Conservation (phyloP, 2,329 filamentous ascomycete genomes). For the Pestalotiopsis sp. region DNA sequence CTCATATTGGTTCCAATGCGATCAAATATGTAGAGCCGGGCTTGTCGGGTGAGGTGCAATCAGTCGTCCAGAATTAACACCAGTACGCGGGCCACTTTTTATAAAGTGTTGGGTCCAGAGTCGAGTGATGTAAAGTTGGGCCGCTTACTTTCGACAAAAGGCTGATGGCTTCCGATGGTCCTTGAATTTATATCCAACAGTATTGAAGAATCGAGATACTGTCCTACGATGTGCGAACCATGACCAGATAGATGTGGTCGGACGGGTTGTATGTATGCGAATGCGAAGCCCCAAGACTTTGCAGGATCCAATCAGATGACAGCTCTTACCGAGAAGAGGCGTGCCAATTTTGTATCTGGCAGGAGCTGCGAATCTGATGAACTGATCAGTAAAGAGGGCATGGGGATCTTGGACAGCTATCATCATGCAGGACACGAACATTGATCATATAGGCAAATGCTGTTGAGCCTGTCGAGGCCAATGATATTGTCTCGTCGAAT, state of each 20-base stretch:
- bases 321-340: background rate
- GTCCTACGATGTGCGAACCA: background rate
- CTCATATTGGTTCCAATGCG: background rate
- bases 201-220: background rate
- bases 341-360: background rate
- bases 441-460: background rate
- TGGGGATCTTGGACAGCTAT: no score
- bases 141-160: background rate
- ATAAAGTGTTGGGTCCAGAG: background rate
- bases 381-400: background rate
- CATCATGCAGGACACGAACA: background rate
- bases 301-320: background rate
- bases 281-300: background rate
- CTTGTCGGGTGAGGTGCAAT: background rate
- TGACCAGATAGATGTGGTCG: background rate
- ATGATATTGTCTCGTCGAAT: background rate
- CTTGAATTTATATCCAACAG: background rate
- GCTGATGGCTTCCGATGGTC: background rate
- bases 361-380: background rate
- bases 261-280: background rate
- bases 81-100: background rate
- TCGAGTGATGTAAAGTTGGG: background rate
- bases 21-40: background rate
- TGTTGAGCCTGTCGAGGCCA: background rate
- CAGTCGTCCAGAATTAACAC: background rate